Percentiles rank a stretch among this genome's conserved stretches.
These are phyloP conservation scores for Mortierella polycephala DNA, from an alignment of 371 early-diverging fungal species.

Conservation along the genomic window DNA sequence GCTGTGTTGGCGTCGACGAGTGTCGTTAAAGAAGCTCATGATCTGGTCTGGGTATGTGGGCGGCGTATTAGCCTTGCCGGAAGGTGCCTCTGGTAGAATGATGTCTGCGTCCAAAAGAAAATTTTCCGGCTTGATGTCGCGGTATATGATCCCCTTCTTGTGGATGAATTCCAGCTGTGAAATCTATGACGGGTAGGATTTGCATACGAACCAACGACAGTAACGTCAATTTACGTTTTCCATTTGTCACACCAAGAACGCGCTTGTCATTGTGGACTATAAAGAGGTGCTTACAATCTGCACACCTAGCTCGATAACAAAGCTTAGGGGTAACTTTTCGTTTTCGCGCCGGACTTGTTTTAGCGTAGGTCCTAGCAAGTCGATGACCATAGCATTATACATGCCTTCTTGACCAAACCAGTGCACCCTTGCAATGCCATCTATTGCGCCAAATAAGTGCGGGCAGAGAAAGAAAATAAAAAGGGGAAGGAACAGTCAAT, in stretches of 20 bases:
- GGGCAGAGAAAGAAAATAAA: not conserved
- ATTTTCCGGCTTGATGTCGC: slow-evolving; percentile 99
- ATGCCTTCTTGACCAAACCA: slow-evolving; percentile 94
- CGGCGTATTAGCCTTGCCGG: slow-evolving; percentile 26
- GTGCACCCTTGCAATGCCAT: slow-evolving; percentile 85
- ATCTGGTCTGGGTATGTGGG: slow-evolving; percentile 35
- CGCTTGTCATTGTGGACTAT: not conserved
- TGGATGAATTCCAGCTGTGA: slow-evolving; percentile 90
- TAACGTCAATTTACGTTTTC: not conserved
- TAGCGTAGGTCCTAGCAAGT: slow-evolving; percentile 94
- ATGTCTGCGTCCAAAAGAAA: slow-evolving; percentile 68
- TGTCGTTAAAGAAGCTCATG: slow-evolving; percentile 45
- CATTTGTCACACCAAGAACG: not conserved
- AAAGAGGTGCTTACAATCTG: slow-evolving; percentile 62
- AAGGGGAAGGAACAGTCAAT: slow-evolving; percentile 2
- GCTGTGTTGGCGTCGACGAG: slow-evolving; percentile 38
- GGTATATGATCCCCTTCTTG: slow-evolving; percentile 89
- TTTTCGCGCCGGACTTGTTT: slow-evolving; percentile 82
- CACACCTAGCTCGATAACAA: slow-evolving; percentile 63
- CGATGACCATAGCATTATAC: slow-evolving; percentile 93
- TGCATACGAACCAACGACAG: not conserved
- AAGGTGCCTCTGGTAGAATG: slow-evolving; percentile 26
- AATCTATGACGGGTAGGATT: slow-evolving; percentile 59
- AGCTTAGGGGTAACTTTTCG: slow-evolving; percentile 58
- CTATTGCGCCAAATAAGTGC: slow-evolving; percentile 33